Base-by-base conservation (phyloP, 371 early-diverging fungal genomes). In the Rhizopus arrhizus region DNA sequence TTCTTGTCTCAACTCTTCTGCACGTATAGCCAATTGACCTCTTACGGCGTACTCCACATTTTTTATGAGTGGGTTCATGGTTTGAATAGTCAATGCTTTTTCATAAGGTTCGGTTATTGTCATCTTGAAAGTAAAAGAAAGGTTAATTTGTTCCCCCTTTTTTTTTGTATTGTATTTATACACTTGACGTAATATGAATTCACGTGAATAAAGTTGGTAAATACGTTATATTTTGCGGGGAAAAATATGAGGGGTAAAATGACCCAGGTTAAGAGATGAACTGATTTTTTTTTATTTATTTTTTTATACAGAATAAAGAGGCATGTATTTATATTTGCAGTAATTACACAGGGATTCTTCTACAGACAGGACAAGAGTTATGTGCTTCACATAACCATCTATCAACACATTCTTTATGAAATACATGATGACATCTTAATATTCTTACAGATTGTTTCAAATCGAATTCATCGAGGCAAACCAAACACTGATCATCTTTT, bases 41-140 rank as follows among this genome's bases (percentile, higher is more conserved):
- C 99, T 90, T 8, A 98, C 99, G 45, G 99, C 98, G 69, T 98
- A 98, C 62, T 97, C 92, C 52, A 93, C 92, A 34, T 84, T 77
- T 61, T 79, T 80, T 59, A 95, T 72, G 47, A 84, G 69, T 33
- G 85, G 86, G 67, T 92, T 93, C 74, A 93, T 89, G 13, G 76
- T 84, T 15, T 85, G 84, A 16, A 77, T 43, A 32, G 75, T 86
- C 42, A 95, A 80, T 4, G 91, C 85, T 62, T 85, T 88, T 46
- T 61, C 48, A 31, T 40, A 11, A 10, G 53, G 41, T 12, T 46
- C 40, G 32, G 48, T n/a, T 31, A 60, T 32, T 56, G 60, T 65
- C 59, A 60, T 65, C 52, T 43, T 64, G 29, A 45, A 35, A 49
- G 31, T 36, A 38, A 33, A 51, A 28, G 3, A 4, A 12, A 36